Base-by-base conservation (phyloP, 352 stramenopile genomes). In the Phytopythium ostracodes region DNA sequence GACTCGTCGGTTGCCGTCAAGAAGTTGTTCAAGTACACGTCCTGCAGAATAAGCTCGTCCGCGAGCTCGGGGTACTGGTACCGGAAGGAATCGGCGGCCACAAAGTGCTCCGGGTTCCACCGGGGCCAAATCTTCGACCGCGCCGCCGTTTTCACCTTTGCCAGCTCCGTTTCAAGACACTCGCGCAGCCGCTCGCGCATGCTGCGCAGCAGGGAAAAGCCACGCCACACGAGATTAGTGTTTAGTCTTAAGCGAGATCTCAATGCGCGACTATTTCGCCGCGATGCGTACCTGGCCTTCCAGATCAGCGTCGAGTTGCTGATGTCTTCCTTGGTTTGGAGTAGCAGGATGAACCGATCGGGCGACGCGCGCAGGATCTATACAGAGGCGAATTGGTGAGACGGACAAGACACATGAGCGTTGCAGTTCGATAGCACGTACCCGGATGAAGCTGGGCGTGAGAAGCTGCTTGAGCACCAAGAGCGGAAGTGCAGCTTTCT, bases 11-110 rank as follows among this genome's bases (percentile, higher is more conserved):
- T 60, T 12, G 75, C 77, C 1, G 62, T 76, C 17, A 92, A 75
- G 60, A 93, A 92, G 53, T 92, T 91, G 67, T 87, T 79, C 50
- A 95, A 73, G 65, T 94, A 95, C 25, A 95, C 81, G 55, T 92
- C 82, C 31, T 89, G 71, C 38, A 95, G 59, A 31, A 94, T 87
- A 11, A 95, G 66, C 47, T 92, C 79, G 54, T 94, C 75, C 1
- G 75, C 59, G 6, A 95, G 71, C 40, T 92, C 83, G 2, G 79
- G 75, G 59, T 95, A 95, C 55, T 92, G 81, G 43, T 95, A 95
- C 9, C 79, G 83, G 64, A 92, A 95, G 40, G 87, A 94, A 62
- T 93, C 87, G 8, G 83, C 84, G 4, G 87, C 87, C n/a, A 95
- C 65, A 63, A 95, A 93, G 52, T 95, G 84, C 29, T 95, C 82